Percentiles rank a stretch among this genome's conserved stretches.
Conservation (phyloP, 768 basidiomycete species). For the Auriscalpium microsporum region DNA sequence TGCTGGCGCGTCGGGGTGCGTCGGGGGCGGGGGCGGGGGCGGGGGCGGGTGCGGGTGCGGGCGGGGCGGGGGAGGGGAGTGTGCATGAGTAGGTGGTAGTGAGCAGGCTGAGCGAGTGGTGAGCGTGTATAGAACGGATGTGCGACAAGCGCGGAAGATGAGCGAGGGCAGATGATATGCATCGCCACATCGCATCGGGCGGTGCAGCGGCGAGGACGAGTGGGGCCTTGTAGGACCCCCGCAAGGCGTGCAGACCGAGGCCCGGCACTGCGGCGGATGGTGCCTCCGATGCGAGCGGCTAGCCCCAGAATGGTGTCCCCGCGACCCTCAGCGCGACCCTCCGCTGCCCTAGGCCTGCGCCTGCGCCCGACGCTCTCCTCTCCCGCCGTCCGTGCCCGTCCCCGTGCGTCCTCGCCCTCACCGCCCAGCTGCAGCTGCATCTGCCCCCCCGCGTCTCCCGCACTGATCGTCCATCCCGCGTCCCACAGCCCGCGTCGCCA, state of each 20-base stretch:
- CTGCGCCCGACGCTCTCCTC: no score
- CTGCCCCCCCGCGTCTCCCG: conserved; percentile 3
- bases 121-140: conserved; percentile 5
- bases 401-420: no score
- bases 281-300: conserved; percentile 18
- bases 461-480: not conserved
- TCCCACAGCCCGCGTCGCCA: no score
- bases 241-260: not conserved
- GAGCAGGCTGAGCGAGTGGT: no score
- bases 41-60: conserved; percentile 11
- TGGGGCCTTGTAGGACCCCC: conserved; percentile 4
- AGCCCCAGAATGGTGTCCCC: conserved; percentile 8
- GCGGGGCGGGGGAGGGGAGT: conserved; percentile 6
- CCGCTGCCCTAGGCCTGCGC: no score
- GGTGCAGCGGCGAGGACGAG: not conserved
- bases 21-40: conserved; percentile 26
- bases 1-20: conserved; percentile 62
- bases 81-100: conserved; percentile 6
- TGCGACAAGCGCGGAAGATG: conserved; percentile 15
- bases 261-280: conserved; percentile 3
- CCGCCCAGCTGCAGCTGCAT: not conserved
- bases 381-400: no score
- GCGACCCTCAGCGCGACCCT: no score
- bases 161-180: conserved; percentile 1
- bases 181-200: conserved; percentile 14